Evolutionary conservation across 495 filamentous ascomycete genomes (phyloP), one percentile per base, ranked within the genome.

Genomic region (Penicillium chermesinum): DNA sequence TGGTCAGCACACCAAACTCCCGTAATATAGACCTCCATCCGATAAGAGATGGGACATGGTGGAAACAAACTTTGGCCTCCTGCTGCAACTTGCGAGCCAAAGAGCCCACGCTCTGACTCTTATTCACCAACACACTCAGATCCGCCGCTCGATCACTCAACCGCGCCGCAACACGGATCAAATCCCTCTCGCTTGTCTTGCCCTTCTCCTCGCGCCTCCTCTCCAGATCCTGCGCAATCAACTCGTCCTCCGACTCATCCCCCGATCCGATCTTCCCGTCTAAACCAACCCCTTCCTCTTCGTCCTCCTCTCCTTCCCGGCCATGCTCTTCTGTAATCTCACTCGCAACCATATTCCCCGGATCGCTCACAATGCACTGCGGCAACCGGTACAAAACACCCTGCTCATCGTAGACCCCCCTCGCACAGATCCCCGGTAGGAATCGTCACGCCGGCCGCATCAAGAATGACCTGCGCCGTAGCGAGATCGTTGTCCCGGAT

Each of bases 301-400:
- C 73, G 44, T 69, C 69, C 17, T 66, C 63, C 27, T 64, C 69
- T 18, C 78, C 70, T 3, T 62, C 67, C 13, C 51, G 61, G 8
- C 50, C 66, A n/a, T 47, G 50, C 17, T 56, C 51, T 33, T 59
- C 55, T 15, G 39, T 46, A 1, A 38, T 38, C 16, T 30, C 34
- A 20, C 48, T 36, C 5, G n/a, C 8, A 0, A 43, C 66, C 4
- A 94, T 58, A 54, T 94, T 91, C 37, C 68, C 65, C 6, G 91
- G 91, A 62, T 91, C 86, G 41, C 77, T 72, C 7, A 91, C 81
- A 18, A 93, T 78, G 64, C 86, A 84, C 58, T 84, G 80, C 5
- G 88, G 88, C 15, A 96, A 53, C 7, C 79, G 71, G 61, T 96
- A 96, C 46, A 84, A 73, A 36, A 81, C 83, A 0, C 91, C 91